A percentile compares a stretch with the other conserved stretches of the same genome.
Conservation (phyloP, 306 rosid species). For the Elaeagnus macrophylla region DNA sequence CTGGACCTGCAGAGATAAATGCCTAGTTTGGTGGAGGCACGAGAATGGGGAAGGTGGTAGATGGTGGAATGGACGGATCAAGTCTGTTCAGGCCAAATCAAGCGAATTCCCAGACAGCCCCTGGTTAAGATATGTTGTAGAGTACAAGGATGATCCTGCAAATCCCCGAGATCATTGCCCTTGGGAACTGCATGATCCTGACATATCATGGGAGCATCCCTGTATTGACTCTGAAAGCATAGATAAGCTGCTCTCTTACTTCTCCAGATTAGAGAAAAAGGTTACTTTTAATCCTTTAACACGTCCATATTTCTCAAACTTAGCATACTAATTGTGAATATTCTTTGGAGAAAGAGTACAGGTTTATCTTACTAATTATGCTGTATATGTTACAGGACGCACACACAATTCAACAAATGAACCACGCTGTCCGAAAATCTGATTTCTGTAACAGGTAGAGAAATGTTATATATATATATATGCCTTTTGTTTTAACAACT, state of each 20-base stretch:
- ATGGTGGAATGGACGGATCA: conserved; percentile 67
- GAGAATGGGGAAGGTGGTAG: conserved; percentile 43
- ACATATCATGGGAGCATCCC: conserved; percentile 40
- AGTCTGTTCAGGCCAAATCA: conserved; percentile 39
- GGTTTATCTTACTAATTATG: not conserved
- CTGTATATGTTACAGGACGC: conserved; percentile 35
- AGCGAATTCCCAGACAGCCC: conserved; percentile 75
- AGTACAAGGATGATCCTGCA: conserved; percentile 39
- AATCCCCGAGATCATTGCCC: conserved; percentile 60
- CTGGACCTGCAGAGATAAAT: conserved; percentile 62
- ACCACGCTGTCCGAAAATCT: conserved; percentile 38
- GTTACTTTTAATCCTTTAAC: conserved; percentile 17
- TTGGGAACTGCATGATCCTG: conserved; percentile 67
- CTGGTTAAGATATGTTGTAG: conserved; percentile 57
- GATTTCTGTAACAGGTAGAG: conserved; percentile 67
- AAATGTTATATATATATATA: not conserved
- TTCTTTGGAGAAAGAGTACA: not conserved
- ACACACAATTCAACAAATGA: conserved; percentile 38
- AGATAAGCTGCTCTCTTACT: conserved; percentile 55
- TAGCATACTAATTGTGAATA: not conserved
- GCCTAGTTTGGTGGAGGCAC: conserved; percentile 81
- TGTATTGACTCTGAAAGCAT: conserved; percentile 48
- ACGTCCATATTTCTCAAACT: not conserved
- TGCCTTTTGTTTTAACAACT: not conserved
- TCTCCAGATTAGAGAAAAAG: conserved; percentile 37